Conservation (phyloP, 352 stramenopile genomes). For the Plasmopara viticola region DNA sequence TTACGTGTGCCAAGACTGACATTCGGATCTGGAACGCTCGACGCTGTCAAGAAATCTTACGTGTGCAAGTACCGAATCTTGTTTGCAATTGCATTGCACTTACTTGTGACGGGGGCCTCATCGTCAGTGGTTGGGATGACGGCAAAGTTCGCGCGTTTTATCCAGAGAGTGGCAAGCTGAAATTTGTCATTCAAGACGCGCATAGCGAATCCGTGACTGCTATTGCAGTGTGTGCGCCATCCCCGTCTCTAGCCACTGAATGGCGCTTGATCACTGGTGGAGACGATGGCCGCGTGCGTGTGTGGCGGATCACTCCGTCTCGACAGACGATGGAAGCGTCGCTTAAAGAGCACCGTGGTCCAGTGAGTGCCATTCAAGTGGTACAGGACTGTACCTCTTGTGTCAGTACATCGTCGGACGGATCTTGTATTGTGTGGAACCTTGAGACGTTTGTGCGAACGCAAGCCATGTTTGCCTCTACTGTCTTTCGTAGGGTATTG, state of each 20-base stretch:
- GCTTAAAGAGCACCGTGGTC: conserved; percentile 92
- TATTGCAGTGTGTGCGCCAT: conserved; percentile 83
- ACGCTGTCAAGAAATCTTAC: conserved; percentile 90
- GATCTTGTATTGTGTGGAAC: conserved; percentile 96
- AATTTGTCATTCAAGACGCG: conserved; percentile 96
- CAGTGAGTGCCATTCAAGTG: conserved; percentile 89
- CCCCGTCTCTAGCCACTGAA: conserved; percentile 24
- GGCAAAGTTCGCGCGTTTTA: conserved; percentile 96
- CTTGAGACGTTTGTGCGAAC: conserved; percentile 88
- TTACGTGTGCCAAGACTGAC: conserved; percentile 92
- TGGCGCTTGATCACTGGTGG: conserved; percentile 93
- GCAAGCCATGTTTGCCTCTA: conserved; percentile 94
- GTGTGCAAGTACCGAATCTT: conserved; percentile 96
- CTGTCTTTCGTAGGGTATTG: conserved; percentile 89
- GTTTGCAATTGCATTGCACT: conserved; percentile 93
- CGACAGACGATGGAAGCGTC: conserved; percentile 94
- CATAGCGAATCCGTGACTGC: conserved; percentile 93
- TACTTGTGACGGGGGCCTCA: conserved; percentile 79
- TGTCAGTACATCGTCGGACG: conserved; percentile 72
- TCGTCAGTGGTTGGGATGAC: conserved; percentile 95
- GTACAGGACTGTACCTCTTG: conserved; percentile 65
- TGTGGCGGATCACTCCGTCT: conserved; percentile 90
- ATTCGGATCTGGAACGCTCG: conserved; percentile 95
- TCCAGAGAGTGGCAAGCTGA: conserved; percentile 93
- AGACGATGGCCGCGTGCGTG: conserved; percentile 89